Percentiles rank a stretch among this genome's conserved stretches.
phyloP scores from a whole-genome alignment of 192 early-diverging fungal species.

The Entomortierella parvispora region DNA sequence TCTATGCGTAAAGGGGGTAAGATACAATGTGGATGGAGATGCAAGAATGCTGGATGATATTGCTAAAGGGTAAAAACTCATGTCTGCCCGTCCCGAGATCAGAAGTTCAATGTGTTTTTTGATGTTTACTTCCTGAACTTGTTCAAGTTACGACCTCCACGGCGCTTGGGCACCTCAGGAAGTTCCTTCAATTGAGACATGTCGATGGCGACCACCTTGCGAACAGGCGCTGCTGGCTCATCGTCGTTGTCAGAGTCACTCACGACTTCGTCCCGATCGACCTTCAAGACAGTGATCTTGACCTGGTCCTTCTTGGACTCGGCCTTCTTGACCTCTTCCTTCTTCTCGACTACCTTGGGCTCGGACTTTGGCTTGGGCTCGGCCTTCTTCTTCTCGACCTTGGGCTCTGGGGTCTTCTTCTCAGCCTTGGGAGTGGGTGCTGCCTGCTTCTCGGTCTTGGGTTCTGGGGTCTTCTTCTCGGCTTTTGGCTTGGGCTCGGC shows the following conservation, averaged over 20 bases:
- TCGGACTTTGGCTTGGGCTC: too few relatives aligned
- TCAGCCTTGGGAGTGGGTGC: slow-evolving; percentile 6
- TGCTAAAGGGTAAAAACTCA: too few relatives aligned
- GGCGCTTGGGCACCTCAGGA: slow-evolving; percentile 46
- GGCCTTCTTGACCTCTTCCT: slow-evolving; percentile 2
- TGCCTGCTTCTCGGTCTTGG: slow-evolving; percentile 1
- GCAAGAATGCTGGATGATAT: neutral
- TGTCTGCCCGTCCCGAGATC: too few relatives aligned
- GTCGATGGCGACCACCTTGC: slow-evolving; percentile 38
- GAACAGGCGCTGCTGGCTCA: slow-evolving; percentile 13
- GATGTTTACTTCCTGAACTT: slow-evolving; percentile 38
- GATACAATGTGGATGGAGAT: neutral
- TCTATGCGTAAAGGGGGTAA: neutral
- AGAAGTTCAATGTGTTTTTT: too few relatives aligned
- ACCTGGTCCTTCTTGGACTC: slow-evolving; percentile 2
- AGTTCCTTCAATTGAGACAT: slow-evolving; percentile 36
- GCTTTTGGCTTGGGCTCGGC: slow-evolving; percentile 5
- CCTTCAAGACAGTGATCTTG: slow-evolving; percentile 38
- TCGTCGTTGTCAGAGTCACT: slow-evolving; percentile 29
- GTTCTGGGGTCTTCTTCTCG: neutral
- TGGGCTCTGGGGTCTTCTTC: neutral
- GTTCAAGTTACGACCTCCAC: slow-evolving; percentile 46
- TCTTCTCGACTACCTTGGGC: too few relatives aligned
- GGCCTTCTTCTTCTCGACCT: slow-evolving; percentile 9
- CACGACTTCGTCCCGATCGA: slow-evolving; percentile 17